These are phyloP conservation scores for Pseudonitzschia multiseries DNA, from an alignment of 108 stramenopile species.

Conservation along the genomic window DNA sequence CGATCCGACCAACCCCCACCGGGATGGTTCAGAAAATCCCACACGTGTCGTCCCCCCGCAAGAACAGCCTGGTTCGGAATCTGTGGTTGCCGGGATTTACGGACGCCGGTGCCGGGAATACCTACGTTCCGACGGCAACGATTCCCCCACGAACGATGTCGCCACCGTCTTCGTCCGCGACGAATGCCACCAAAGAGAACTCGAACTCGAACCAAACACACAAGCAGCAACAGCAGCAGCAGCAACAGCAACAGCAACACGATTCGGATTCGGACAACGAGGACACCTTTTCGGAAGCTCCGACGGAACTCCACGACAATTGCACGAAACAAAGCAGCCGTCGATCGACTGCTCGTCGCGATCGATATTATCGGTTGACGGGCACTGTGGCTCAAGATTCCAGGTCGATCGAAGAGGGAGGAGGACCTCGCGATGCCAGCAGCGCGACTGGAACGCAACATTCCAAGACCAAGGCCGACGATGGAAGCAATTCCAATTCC, in stretches of 20 bases:
- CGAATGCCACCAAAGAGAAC: constrained; percentile 1
- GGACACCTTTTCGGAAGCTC: constrained; percentile 34
- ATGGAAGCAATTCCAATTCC: background rate
- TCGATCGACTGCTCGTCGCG: background rate
- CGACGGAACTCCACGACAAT: constrained; percentile 44
- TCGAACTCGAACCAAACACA: background rate
- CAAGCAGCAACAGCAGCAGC: background rate
- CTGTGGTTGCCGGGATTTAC: constrained; percentile 40
- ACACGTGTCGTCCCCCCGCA: background rate
- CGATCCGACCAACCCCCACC: too few relatives aligned
- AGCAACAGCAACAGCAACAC: background rate
- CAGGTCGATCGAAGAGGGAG: background rate
- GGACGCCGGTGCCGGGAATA: constrained; percentile 41
- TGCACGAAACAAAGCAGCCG: constrained; percentile 6
- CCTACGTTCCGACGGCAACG: constrained; percentile 5
- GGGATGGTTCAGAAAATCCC: background rate
- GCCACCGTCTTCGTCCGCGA: background rate
- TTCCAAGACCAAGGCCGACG: background rate
- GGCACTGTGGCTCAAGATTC: background rate
- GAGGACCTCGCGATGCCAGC: too few relatives aligned
- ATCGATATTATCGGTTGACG: background rate
- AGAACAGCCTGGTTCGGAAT: constrained; percentile 22
- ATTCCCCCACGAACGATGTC: background rate
- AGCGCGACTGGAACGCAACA: background rate
- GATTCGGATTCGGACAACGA: background rate